These are phyloP conservation scores for Colletotrichum lindemuthianum DNA, from an alignment of 2,329 filamentous ascomycete genomes.

Conservation along the genomic window DNA sequence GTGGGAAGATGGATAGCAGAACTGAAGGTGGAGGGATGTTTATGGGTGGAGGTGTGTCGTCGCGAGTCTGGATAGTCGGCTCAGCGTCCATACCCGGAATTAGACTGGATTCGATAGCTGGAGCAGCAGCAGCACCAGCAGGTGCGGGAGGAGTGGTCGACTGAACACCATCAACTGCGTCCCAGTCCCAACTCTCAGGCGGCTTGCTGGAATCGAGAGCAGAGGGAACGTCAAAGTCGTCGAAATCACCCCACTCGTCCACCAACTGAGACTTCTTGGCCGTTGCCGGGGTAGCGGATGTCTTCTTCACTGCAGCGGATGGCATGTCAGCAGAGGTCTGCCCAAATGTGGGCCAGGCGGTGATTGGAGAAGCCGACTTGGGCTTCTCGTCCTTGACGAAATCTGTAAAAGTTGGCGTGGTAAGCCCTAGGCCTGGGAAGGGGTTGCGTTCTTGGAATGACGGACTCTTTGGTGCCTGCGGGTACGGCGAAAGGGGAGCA, in stretches of 20 bases:
- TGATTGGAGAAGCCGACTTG: conserved; percentile 52
- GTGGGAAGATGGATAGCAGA: conserved; percentile 79
- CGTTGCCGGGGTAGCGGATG: conserved; percentile 8
- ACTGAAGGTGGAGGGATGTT: conserved; percentile 92
- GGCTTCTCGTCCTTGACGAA: conserved; percentile 46
- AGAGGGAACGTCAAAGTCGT: conserved; percentile 48
- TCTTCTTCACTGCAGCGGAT: conserved; percentile 20
- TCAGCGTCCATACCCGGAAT: conserved; percentile 1
- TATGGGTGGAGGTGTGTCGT: conserved; percentile 70
- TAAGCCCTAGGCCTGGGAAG: conserved; percentile 59
- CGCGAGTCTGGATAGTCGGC: conserved; percentile 29
- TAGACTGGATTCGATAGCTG: conserved; percentile 2
- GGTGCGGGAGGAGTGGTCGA: conserved; percentile 20
- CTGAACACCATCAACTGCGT: conserved; percentile 49
- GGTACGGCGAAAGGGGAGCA: conserved; percentile 49
- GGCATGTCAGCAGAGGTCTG: conserved; percentile 15
- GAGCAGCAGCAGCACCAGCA: conserved; percentile 3
- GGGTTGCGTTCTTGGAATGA: conserved; percentile 65
- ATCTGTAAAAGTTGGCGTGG: conserved; percentile 51
- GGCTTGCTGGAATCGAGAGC: conserved; percentile 36
- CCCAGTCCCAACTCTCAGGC: conserved; percentile 60
- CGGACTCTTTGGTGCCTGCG: conserved; percentile 60
- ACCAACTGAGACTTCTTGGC: conserved; percentile 43
- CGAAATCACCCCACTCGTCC: conserved; percentile 64
- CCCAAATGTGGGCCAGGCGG: conserved; percentile 57